Base-by-base conservation (phyloP, 1,284 basidiomycete genomes). In the Boletus mariae region DNA sequence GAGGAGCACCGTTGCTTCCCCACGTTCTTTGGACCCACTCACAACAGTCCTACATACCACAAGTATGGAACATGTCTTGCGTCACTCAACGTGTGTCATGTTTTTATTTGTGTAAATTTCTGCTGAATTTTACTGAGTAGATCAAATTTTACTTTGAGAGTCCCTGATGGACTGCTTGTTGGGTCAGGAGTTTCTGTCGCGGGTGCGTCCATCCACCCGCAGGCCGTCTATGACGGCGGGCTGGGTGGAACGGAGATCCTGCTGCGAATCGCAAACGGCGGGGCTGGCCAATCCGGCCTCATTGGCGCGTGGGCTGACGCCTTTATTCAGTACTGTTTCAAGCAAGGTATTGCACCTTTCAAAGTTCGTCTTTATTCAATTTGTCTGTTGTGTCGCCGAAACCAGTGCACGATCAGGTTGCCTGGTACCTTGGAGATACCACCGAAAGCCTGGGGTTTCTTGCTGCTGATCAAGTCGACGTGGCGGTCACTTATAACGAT, bases 351-450 rank as follows among this genome's bases (percentile, higher is more conserved):
- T 20, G 17, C 59, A 43, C 71, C 75, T 25, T 77, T 77, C 53
- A 56, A 67, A 49, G 77, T 76, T 48, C 29, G 70, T 62, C 32
- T 12, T 15, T 5, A 20, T 37, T 49, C n/a, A 1, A 29, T 23
- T 7, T 8, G 4, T 15, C 2, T 34, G 4, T 41, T 31, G 2
- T 6, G 38, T 25, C 28, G 4, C 7, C 42, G 25, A 25, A 31
- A 52, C 25, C 23, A 31, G 12, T 50, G 47, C 43, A 5, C 11
- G 1, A 45, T 12, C 43, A 80, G 78, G 69, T 79, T 28, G 77
- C 65, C 13, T 80, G 79, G 79, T 75, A 76, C 59, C 63, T 78
- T 11, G 77, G 76, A 5, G 79, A 80, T 54, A 79, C 76, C 1
- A 79, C 77, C 0, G 68, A 78, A 47, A 77, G 75, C 54, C 63